These are phyloP conservation scores for Pulicaria dysenterica DNA, from an alignment of 129 eudicot genomes.

Conservation along the genomic window DNA sequence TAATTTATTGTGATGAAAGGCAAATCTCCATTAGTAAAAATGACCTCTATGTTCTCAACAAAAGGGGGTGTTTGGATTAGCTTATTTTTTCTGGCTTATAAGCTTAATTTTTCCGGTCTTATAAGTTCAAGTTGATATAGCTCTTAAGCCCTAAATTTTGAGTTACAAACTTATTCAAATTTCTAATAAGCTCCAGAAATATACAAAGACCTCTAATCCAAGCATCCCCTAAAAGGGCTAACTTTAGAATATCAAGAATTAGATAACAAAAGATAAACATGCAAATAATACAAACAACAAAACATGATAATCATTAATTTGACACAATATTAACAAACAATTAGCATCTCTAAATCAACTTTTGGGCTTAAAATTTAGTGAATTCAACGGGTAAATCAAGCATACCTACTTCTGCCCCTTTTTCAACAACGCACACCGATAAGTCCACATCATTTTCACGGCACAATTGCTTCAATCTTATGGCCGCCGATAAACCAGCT, in stretches of 20 bases:
- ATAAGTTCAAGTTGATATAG: no score
- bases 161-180: no score
- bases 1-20: neutral
- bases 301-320: conserved; percentile 4
- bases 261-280: neutral
- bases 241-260: neutral
- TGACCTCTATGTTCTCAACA: neutral
- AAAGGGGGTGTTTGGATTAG: neutral
- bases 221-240: no score
- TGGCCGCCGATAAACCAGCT: conserved; percentile 91
- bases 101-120: no score
- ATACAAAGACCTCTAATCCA: no score
- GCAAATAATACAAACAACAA: neutral
- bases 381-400: neutral
- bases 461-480: conserved; percentile 84
- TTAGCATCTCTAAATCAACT: neutral
- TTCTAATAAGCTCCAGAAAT: no score
- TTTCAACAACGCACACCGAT: conserved; percentile 90
- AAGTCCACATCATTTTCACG: conserved; percentile 60
- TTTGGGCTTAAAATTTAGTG: neutral
- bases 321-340: neutral
- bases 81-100: neutral
- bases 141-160: no score
- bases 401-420: conserved; percentile 93
- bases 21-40: neutral